phyloP scores from a whole-genome alignment of 2,329 filamentous ascomycete species.

The Xylaria digitata region DNA sequence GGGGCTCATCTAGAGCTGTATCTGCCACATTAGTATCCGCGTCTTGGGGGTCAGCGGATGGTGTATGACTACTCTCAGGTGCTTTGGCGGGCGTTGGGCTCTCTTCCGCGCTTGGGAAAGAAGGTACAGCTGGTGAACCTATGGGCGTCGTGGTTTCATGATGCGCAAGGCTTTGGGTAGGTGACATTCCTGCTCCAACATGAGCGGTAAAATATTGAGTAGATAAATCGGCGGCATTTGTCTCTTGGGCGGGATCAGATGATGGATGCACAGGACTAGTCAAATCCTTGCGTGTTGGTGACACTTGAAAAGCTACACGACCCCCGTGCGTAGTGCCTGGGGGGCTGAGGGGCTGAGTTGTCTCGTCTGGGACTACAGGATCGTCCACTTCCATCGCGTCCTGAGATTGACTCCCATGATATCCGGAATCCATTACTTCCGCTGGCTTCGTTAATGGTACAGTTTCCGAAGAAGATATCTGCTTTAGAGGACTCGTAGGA shows the following conservation, averaged over 20 bases:
- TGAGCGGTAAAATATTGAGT: constrained; percentile 48
- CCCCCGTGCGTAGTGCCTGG: constrained; percentile 37
- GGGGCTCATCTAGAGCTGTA: constrained; percentile 44
- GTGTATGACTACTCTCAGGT: constrained; percentile 27
- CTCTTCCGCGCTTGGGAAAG: constrained; percentile 31
- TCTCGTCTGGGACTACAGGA: constrained; percentile 36
- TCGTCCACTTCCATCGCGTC: constrained; percentile 60
- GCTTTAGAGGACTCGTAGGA: constrained; percentile 52
- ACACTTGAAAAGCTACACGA: constrained; percentile 40
- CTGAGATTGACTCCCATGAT: constrained; percentile 74
- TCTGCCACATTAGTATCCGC: constrained; percentile 44
- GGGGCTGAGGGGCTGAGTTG: constrained; percentile 43
- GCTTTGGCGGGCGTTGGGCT: constrained; percentile 35
- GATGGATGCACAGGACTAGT: constrained; percentile 41
- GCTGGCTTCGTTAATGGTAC: constrained; percentile 44
- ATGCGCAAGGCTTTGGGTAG: constrained; percentile 35
- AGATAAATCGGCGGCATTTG: constrained; percentile 39
- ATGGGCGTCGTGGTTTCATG: constrained; percentile 50
- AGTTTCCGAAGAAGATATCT: constrained; percentile 50
- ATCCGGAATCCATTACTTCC: constrained; percentile 72
- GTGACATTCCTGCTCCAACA: constrained; percentile 35
- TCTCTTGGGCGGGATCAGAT: constrained; percentile 40
- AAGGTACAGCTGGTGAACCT: constrained; percentile 45
- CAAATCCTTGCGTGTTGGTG: constrained; percentile 35
- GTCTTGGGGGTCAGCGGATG: constrained; percentile 37